Evolutionary conservation across 1,284 basidiomycete genomes (phyloP).

Genomic region (Entoloma clypeatum): DNA sequence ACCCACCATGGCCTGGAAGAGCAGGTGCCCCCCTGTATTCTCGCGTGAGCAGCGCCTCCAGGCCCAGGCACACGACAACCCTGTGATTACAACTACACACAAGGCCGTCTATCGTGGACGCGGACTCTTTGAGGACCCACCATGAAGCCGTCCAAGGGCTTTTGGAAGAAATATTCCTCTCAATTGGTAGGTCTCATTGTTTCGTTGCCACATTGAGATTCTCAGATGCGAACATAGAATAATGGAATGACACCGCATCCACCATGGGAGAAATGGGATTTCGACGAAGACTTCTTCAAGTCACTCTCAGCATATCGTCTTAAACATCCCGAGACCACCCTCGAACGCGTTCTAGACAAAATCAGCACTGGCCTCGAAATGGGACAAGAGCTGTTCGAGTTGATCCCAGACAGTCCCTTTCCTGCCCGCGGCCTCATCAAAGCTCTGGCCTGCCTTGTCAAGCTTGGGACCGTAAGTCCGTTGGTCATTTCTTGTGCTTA

Average conservation of each 20-base stretch:
- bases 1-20: no score
- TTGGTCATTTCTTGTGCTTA: neutral
- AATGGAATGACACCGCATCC: neutral
- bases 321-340: no score
- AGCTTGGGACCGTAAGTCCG: neutral
- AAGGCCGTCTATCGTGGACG: no score
- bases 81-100: no score
- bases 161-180: neutral
- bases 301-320: no score
- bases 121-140: no score
- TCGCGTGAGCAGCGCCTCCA: no score
- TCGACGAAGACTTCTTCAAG: neutral
- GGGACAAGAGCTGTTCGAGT: neutral
- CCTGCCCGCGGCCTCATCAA: constrained; percentile 2
- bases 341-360: neutral
- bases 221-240: no score
- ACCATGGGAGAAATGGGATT: neutral
- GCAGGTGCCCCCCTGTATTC: no score
- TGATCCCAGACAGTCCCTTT: constrained; percentile 4
- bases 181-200: no score
- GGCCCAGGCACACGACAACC: no score
- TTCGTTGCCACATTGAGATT: no score
- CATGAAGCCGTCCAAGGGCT: neutral
- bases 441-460: neutral
- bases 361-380: neutral